Conservation (phyloP, 1,139 yeast genomes). For the Diutina siamensis region DNA sequence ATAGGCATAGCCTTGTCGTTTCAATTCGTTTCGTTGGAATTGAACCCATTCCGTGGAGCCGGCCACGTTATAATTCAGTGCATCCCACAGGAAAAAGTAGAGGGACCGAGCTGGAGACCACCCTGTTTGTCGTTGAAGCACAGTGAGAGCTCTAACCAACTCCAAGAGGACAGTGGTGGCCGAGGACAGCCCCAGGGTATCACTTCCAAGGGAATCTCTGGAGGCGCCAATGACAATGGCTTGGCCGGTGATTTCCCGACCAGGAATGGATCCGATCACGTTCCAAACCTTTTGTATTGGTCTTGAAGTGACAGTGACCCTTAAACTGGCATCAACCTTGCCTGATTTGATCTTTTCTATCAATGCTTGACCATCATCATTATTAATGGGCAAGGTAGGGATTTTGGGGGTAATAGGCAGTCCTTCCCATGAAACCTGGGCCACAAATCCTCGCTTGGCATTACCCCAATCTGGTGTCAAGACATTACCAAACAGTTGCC, state of each 20-base stretch:
- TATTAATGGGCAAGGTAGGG: conserved; percentile 68
- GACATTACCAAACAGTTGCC: conserved; percentile 67
- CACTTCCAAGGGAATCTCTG: conserved; percentile 69
- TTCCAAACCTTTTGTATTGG: conserved; percentile 70
- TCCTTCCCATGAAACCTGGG: conserved; percentile 30
- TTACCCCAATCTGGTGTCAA: conserved; percentile 66
- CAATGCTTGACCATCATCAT: conserved; percentile 50
- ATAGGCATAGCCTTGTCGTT: conserved; percentile 56
- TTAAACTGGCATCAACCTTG: conserved; percentile 20
- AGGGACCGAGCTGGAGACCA: conserved; percentile 84
- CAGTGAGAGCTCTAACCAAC: conserved; percentile 58
- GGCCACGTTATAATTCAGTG: conserved; percentile 67
- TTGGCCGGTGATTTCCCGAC: conserved; percentile 67
- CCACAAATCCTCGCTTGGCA: conserved; percentile 18
- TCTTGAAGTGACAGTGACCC: conserved; percentile 37
- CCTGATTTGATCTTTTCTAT: conserved; percentile 31
- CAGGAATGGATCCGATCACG: conserved; percentile 65
- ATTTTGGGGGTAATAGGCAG: conserved; percentile 53
- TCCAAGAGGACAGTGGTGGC: conserved; percentile 71
- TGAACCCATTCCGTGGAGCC: conserved; percentile 81
- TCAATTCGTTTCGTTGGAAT: conserved; percentile 37
- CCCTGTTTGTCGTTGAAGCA: conserved; percentile 48
- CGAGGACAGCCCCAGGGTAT: conserved; percentile 62
- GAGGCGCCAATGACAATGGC: conserved; percentile 77
- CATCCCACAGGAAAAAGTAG: conserved; percentile 82